Conservation (phyloP, 805 yeast genomes). For the Starmerella scarabaei region DNA sequence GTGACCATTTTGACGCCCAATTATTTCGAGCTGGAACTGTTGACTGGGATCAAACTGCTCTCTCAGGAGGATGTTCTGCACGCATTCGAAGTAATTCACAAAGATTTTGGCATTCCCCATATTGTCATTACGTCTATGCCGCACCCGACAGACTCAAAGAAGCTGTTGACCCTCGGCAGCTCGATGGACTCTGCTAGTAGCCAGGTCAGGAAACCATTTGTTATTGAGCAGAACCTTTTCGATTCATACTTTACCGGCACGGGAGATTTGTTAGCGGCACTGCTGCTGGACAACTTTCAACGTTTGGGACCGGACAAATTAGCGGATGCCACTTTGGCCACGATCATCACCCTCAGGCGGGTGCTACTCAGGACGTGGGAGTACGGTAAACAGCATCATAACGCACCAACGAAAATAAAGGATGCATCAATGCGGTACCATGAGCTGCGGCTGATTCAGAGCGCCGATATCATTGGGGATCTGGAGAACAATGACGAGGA, state of each 20-base stretch:
- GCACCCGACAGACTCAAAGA: constrained; percentile 19
- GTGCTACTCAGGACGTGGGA: constrained; percentile 27
- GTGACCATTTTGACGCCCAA: constrained; percentile 81
- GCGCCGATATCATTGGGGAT: constrained; percentile 30
- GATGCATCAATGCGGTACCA: constrained; percentile 43
- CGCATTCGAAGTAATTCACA: constrained; percentile 42
- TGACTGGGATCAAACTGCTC: constrained; percentile 41
- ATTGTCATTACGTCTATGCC: constrained; percentile 56
- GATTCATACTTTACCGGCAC: constrained; percentile 88
- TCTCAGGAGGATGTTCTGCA: constrained; percentile 29
- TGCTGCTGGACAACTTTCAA: constrained; percentile 49
- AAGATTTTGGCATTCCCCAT: constrained; percentile 37
- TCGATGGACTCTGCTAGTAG: constrained; percentile 13
- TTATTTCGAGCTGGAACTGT: constrained; percentile 72
- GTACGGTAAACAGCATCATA: constrained; percentile 12
- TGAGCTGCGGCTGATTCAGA: constrained; percentile 57
- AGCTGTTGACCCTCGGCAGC: constrained; percentile 37
- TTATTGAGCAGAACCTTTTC: constrained; percentile 45
- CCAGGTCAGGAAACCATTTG: constrained; percentile 20
- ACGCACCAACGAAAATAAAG: constrained; percentile 34
- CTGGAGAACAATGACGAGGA: background rate
- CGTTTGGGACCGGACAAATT: constrained; percentile 22
- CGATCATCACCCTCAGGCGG: constrained; percentile 36
- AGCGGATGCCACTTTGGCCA: constrained; percentile 28
- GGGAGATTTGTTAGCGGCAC: constrained; percentile 80